Evolutionary conservation across 1,284 basidiomycete genomes (phyloP).

Genomic region (Rhodotorula glutinis): DNA sequence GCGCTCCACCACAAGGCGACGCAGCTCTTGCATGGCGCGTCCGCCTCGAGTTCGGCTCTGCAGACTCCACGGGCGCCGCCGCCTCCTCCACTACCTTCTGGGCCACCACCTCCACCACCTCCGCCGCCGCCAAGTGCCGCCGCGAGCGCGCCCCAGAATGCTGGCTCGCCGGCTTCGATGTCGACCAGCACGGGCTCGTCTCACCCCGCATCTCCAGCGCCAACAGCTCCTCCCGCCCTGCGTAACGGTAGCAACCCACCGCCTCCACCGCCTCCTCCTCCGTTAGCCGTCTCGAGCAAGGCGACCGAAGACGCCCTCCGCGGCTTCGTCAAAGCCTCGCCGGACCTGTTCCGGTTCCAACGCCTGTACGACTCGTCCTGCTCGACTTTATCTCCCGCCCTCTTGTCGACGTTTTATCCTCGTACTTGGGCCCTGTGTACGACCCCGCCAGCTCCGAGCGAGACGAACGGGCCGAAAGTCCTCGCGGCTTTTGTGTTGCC

Average conservation of each 20-base stretch:
- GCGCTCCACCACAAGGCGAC: slow-evolving; percentile 22
- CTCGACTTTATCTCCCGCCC: neutral
- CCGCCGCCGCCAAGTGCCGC: neutral
- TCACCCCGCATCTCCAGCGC: neutral
- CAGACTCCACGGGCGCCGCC: neutral
- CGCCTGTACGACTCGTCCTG: slow-evolving; percentile 29
- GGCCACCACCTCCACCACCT: slow-evolving; percentile 1
- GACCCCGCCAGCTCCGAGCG: neutral
- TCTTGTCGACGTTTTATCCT: slow-evolving; percentile 7
- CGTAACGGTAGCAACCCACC: neutral
- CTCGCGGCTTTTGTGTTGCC: slow-evolving; percentile 15
- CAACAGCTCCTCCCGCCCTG: slow-evolving; percentile 1
- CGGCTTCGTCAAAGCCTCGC: slow-evolving; percentile 21
- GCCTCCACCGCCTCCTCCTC: slow-evolving; percentile 2
- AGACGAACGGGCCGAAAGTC: neutral
- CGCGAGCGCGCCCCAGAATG: neutral
- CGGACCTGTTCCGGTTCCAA: slow-evolving; percentile 30
- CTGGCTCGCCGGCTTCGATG: slow-evolving; percentile 9
- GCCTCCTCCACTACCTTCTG: neutral
- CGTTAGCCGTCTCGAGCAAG: neutral
- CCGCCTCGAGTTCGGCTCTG: neutral
- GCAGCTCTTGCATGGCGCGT: slow-evolving; percentile 10
- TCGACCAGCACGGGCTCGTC: slow-evolving; percentile 4
- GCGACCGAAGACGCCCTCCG: slow-evolving; percentile 21
- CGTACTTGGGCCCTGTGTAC: slow-evolving; percentile 13